Base-by-base conservation (phyloP, 2,329 filamentous ascomycete species). In the Fusarium duplospermum region DNA sequence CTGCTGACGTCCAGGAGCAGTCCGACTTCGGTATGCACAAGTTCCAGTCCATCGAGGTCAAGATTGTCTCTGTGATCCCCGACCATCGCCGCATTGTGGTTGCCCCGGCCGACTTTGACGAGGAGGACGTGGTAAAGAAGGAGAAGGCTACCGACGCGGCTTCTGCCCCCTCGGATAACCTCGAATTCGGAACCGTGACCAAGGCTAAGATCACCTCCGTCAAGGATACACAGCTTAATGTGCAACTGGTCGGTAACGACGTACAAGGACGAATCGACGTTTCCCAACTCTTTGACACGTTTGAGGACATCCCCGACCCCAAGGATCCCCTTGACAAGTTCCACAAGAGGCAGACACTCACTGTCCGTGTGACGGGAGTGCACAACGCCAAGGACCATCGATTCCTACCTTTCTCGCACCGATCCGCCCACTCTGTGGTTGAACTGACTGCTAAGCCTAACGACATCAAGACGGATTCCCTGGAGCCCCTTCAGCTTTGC, bases 201-300 rank as follows among this genome's bases (percentile, higher is more conserved):
- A 94, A 93, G 80, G 96, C 93, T 42, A 92, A 89, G 76, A 90
- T 99, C 52, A 89, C 90, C n/a, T 94, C 94, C 0, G 86, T 98
- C 79, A 98, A 97, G 83, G 92, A 92, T 58, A 98, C 96, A 0
- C 96, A 99, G 81, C 86, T 98, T 64, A 98, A 98, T 76, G 94
- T 99, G 7, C 90, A 93, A 75, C 88, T 98, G 60, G 93, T 94
- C 50, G 94, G 97, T 79, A 81, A 73, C 38, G 76, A 83, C 18
- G 88, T 97, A 10, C 94, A 97, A 80, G 96, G 96, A n/a, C 94
- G 96, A 20, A 92, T 99, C 69, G 96, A 98, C 79, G 90, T 96
- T 7, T 97, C 96, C 1, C 94, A 98, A 81, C 84, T 95, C 14
- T 99, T 97, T 81, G 93, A 98, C 81, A 88, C 87, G 13, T 98